phyloP scores from a whole-genome alignment of 345 rosid species.

The Sisymbrium irio region DNA sequence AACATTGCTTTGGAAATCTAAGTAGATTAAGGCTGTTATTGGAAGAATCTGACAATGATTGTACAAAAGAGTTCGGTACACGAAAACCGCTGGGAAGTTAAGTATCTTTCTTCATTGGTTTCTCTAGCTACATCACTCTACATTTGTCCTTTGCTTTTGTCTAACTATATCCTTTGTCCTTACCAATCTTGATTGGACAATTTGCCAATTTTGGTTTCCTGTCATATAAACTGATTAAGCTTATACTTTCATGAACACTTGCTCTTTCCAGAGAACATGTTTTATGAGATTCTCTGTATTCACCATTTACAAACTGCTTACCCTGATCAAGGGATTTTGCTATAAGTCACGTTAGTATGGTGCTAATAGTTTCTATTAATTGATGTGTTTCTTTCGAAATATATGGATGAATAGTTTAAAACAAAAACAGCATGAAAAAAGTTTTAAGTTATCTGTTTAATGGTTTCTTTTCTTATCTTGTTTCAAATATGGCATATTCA shows the following conservation, averaged over 20 bases:
- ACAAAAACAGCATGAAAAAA: not conserved
- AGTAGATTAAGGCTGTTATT: constrained; percentile 65
- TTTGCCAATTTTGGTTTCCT: not conserved
- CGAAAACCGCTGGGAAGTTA: constrained; percentile 66
- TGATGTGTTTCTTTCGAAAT: not conserved
- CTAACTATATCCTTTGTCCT: constrained; percentile 17
- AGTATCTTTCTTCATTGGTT: constrained; percentile 57
- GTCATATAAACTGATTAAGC: not conserved
- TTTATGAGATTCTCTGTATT: constrained; percentile 9
- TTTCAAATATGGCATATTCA: constrained; percentile 17
- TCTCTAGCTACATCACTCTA: constrained; percentile 40
- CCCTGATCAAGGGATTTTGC: constrained; percentile 3
- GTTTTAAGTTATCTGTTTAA: not conserved
- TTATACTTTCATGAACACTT: constrained; percentile 1
- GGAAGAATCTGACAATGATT: constrained; percentile 70
- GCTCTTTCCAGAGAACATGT: constrained; percentile 1
- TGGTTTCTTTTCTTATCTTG: not conserved
- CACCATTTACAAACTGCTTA: constrained; percentile 15
- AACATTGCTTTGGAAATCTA: constrained; percentile 50
- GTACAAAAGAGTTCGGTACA: constrained; percentile 48
- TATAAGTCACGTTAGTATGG: not conserved
- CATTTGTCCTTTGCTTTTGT: constrained; percentile 55
- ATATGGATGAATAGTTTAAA: not conserved
- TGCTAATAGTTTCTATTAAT: not conserved
- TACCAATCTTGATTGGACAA: constrained; percentile 8